Evolutionary conservation across 257 asterid species (phyloP), one percentile per base, ranked within the genome.

Genomic region (Forsythia viridissima): DNA sequence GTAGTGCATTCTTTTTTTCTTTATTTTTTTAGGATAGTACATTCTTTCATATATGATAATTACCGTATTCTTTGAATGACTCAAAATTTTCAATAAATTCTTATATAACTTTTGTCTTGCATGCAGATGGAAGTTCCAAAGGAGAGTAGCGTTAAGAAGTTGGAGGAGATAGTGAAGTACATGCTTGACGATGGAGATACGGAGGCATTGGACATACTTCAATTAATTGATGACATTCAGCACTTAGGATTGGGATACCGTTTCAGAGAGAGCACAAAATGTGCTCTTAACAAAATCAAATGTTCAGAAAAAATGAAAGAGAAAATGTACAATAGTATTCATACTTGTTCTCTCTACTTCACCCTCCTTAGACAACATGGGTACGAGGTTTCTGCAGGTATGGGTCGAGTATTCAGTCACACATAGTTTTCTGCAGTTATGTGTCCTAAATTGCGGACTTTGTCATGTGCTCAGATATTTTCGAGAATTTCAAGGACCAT

Each of bases 301-400:
- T 34, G 69, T 24, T 63, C 39, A 10, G 69, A 8, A 30, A 30
- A 63, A 21, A 13, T 21, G 18, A 63, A 8, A 15, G 11, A 63
- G 38, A 63, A 63, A 63, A 63, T 24, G n/a, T 2, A 63, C 5
- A 3, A 52, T 18, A 52, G 16, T 30, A 8, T 63, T 2, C 38
- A 21, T 72, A 44, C 68, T 36, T 59, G 77, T n/a, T 73, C 72
- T 43, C 51, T 79, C 21, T 61, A 42, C 51, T 79, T 79, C 73
- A 79, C 63, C 67, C 76, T 79, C 39, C 72, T 30, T 7, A 78
- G 83, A 65, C 80, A 72, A 30, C 79, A 81, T 18, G 88, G 85
- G 36, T 59, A 34, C 42, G 73, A 65, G 6, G 77, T 77, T 41
- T 80, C 85, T 42, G 12, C 77, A 15, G 87, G 87, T 80, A 71